Percentiles rank a stretch among this genome's conserved stretches.
These are phyloP conservation scores for Aspergillus baeticus DNA, from an alignment of 495 filamentous ascomycete genomes.

Conservation along the genomic window DNA sequence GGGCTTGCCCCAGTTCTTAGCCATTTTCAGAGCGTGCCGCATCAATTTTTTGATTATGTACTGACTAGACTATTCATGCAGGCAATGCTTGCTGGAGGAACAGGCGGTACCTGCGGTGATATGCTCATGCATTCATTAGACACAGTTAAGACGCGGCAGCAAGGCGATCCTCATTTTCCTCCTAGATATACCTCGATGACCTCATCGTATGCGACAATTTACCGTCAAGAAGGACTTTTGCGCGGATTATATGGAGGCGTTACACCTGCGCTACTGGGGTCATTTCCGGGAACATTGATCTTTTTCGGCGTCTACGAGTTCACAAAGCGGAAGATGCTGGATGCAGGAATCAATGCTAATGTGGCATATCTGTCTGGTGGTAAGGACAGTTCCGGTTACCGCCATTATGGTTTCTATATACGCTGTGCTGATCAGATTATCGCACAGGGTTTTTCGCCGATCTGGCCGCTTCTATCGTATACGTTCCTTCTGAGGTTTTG, in stretches of 20 bases:
- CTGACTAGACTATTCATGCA: slow-evolving; percentile 31
- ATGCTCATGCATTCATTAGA: slow-evolving; percentile 99
- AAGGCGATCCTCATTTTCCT: slow-evolving; percentile 89
- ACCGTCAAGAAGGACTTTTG: slow-evolving; percentile 83
- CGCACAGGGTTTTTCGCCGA: slow-evolving; percentile 80
- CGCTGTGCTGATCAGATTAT: background rate
- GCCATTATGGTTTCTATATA: background rate
- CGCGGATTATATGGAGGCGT: slow-evolving; percentile 93
- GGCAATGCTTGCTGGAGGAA: slow-evolving; percentile 92
- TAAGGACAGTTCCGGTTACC: slow-evolving; percentile 29
- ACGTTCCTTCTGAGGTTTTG: slow-evolving; percentile 94
- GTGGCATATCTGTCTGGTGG: slow-evolving; percentile 83
- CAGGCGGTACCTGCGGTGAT: slow-evolving; percentile 89
- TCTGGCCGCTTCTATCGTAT: slow-evolving; percentile 84
- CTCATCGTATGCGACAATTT: slow-evolving; percentile 86
- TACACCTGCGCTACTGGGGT: slow-evolving; percentile 83
- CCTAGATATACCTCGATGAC: slow-evolving; percentile 88
- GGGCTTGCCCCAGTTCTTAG: background rate
- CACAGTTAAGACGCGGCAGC: slow-evolving; percentile 98
- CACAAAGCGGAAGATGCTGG: slow-evolving; percentile 87
- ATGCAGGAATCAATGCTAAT: slow-evolving; percentile 71
- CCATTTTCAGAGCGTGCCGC: background rate
- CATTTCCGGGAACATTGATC: slow-evolving; percentile 88
- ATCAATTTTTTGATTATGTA: background rate
- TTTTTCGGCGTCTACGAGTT: slow-evolving; percentile 98